Evolutionary conservation across 768 basidiomycete species (phyloP).

Genomic region (Nidularia sp.): DNA sequence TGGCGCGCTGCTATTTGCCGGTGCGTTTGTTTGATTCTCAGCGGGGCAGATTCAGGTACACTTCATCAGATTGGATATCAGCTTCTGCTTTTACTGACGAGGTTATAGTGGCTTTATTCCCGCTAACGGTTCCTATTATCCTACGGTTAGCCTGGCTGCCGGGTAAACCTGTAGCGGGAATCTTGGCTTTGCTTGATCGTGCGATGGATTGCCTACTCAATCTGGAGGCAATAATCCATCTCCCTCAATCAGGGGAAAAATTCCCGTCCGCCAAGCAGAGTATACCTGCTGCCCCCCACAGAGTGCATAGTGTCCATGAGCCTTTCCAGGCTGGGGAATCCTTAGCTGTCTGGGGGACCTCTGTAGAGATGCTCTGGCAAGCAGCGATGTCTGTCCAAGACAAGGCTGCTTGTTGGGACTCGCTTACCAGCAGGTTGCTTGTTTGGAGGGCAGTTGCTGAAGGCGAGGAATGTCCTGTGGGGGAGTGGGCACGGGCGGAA

Average conservation of each 20-base stretch:
- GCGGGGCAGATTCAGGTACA: conserved; percentile 20
- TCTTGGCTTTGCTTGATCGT: conserved; percentile 25
- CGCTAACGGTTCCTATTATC: conserved; percentile 19
- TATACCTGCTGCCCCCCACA: conserved; percentile 22
- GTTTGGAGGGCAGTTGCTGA: conserved; percentile 50
- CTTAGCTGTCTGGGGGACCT: conserved; percentile 42
- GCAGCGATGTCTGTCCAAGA: conserved; percentile 35
- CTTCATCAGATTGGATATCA: conserved; percentile 3
- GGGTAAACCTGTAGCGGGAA: conserved; percentile 14
- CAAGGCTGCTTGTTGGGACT: conserved; percentile 39
- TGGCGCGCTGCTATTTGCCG: conserved; percentile 57
- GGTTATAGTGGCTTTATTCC: not conserved
- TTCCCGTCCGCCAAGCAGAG: not conserved
- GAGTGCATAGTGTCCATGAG: conserved; percentile 31
- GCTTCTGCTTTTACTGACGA: not conserved
- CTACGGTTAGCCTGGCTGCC: conserved; percentile 32
- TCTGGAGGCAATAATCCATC: conserved; percentile 17
- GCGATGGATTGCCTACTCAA: conserved; percentile 19
- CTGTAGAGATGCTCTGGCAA: conserved; percentile 56
- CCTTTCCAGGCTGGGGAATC: conserved; percentile 15
- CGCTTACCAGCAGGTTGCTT: conserved; percentile 49
- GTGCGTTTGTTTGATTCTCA: conserved; percentile 42
- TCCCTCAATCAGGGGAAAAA: conserved; percentile 1
- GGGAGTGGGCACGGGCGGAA: conserved; percentile 55
- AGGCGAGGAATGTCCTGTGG: conserved; percentile 24